Conservation (phyloP, 345 rosid species). For the Nasturtium officinale region DNA sequence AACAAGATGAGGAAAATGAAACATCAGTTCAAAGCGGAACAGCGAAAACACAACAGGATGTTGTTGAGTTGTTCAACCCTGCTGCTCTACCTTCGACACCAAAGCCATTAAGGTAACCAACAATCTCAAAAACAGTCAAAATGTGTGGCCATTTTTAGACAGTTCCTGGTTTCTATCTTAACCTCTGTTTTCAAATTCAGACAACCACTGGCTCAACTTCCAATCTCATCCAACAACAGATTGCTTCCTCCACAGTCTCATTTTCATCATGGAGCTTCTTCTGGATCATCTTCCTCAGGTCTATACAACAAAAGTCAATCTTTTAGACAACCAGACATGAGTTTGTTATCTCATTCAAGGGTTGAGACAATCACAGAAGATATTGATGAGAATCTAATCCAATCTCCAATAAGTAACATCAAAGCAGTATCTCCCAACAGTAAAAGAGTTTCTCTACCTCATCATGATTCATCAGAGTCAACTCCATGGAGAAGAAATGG, state of each 20-base stretch:
- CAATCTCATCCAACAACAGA: constrained; percentile 59
- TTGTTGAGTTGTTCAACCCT: constrained; percentile 48
- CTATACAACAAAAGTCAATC: constrained; percentile 23
- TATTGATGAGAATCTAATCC: constrained; percentile 51
- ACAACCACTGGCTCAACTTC: constrained; percentile 57
- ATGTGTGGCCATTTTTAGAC: neutral
- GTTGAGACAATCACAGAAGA: constrained; percentile 53
- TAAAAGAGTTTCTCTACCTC: constrained; percentile 85
- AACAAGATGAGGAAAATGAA: constrained; percentile 61
- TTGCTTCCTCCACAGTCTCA: constrained; percentile 17
- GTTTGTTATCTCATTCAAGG: constrained; percentile 22
- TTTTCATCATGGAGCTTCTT: constrained; percentile 18
- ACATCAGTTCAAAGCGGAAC: constrained; percentile 34
- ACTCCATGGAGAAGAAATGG: constrained; percentile 59
- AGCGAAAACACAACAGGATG: constrained; percentile 40
- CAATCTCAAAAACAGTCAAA: neutral
- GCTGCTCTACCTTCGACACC: constrained; percentile 67
- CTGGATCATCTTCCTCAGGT: neutral
- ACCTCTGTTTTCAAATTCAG: constrained; percentile 44
- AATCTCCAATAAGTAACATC: constrained; percentile 43
- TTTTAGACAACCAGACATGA: constrained; percentile 17
- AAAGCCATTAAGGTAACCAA: constrained; percentile 41
- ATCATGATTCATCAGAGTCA: constrained; percentile 49
- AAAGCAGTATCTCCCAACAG: constrained; percentile 76
- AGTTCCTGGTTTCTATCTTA: neutral